phyloP scores from a whole-genome alignment of 192 early-diverging fungal genomes.

The Backusella morwellensis region DNA sequence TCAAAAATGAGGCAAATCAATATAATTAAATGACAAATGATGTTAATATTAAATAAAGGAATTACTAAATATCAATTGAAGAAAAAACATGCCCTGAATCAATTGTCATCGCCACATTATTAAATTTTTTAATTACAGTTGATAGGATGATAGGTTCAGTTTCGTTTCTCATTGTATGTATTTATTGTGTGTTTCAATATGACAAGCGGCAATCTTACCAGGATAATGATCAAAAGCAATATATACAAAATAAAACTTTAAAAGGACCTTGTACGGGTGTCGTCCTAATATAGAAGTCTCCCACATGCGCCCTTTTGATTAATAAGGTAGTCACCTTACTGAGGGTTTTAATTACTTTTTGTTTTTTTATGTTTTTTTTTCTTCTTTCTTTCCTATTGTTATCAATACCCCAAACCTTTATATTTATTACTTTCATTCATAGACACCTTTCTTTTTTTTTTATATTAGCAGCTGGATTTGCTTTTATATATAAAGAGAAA shows the following conservation, averaged over 20 bases:
- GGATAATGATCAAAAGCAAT: neutral
- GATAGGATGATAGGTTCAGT: neutral
- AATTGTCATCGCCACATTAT: neutral
- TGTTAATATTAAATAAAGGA: neutral
- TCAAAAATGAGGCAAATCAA: neutral
- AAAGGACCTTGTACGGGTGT: neutral
- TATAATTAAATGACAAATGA: neutral
- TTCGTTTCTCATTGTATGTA: neutral
- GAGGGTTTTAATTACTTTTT: neutral
- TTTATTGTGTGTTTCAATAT: neutral
- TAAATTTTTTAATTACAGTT: neutral
- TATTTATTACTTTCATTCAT: neutral
- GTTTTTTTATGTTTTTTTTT: neutral
- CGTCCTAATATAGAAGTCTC: neutral
- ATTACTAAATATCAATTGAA: neutral
- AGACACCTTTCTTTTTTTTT: neutral
- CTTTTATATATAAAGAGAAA: neutral
- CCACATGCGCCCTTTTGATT: neutral
- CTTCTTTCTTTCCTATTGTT: neutral
- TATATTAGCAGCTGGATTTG: conserved; percentile 1
- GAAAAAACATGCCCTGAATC: neutral
- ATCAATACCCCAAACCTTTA: neutral
- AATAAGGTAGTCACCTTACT: neutral
- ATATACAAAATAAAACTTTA: neutral
- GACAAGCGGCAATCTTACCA: neutral